A percentile compares a stretch with the other conserved stretches of the same genome.
Conservation (phyloP, 768 basidiomycete species). For the Lactarius deliciosus region DNA sequence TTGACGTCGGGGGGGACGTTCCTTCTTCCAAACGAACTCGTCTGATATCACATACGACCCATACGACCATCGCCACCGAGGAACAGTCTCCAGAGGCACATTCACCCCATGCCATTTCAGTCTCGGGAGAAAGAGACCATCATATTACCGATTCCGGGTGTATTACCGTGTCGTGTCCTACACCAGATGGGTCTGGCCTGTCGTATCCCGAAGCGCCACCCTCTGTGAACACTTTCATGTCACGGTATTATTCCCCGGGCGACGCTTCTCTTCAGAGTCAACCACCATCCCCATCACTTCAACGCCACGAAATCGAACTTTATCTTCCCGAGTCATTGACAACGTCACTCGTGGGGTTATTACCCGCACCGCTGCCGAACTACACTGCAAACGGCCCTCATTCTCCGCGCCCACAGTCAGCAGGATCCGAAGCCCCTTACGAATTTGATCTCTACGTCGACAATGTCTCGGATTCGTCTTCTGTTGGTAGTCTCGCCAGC, state of each 20-base stretch:
- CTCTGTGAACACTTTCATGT: neutral
- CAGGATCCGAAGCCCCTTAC: neutral
- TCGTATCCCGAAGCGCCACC: neutral
- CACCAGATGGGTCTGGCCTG: neutral
- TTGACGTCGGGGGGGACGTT: neutral
- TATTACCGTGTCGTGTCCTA: neutral
- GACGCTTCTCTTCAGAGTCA: neutral
- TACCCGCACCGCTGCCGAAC: neutral
- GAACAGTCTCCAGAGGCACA: neutral
- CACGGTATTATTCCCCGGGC: neutral
- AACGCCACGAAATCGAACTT: neutral
- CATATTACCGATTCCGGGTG: neutral
- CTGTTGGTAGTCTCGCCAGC: slow-evolving; percentile 4
- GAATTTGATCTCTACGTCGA: neutral
- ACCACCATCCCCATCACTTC: neutral
- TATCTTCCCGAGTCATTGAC: neutral
- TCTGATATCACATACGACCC: neutral
- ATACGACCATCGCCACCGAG: neutral
- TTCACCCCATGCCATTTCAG: neutral
- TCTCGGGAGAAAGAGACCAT: neutral
- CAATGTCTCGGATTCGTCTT: slow-evolving; percentile 11
- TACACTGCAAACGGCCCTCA: neutral
- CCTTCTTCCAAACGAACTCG: slow-evolving; percentile 1
- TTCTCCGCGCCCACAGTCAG: neutral
- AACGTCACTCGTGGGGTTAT: neutral